Evolutionary conservation across 805 yeast species (phyloP).

Genomic region (Candida tallmaniae): DNA sequence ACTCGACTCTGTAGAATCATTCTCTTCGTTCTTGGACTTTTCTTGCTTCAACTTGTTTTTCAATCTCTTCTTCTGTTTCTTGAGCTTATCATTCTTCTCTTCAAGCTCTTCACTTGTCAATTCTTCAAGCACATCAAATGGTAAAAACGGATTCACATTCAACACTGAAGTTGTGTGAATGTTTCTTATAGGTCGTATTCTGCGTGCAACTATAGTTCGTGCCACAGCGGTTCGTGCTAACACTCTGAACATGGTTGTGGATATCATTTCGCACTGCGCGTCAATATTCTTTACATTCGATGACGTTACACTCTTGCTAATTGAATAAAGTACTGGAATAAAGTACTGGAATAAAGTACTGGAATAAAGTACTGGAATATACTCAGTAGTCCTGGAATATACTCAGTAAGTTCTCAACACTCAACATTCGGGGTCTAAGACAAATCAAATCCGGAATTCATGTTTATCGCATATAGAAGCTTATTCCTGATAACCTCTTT

Average conservation of each 20-base stretch:
- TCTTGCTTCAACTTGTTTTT: conserved; percentile 17
- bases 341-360: no score
- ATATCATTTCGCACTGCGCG: no score
- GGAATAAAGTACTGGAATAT: no score
- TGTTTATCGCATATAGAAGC: conserved; percentile 69
- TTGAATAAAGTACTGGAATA: no score
- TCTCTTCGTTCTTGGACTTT: conserved; percentile 6
- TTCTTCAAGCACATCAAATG: conserved; percentile 38
- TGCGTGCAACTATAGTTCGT: no score
- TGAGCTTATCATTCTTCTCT: conserved; percentile 22
- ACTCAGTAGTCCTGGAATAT: no score
- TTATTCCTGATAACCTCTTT: conserved; percentile 56
- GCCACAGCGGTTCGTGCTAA: no score
- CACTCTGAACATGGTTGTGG: no score
- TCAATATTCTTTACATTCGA: no score
- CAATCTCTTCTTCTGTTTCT: conserved; percentile 23
- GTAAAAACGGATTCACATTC: conserved; percentile 35
- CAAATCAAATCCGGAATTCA: conserved; percentile 86
- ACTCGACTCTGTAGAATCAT: neutral
- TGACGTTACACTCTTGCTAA: no score
- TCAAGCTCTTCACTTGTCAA: conserved; percentile 28
- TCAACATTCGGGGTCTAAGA: conserved; percentile 44
- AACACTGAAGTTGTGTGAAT: conserved; percentile 1
- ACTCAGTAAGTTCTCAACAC: no score
- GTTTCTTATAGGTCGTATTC: no score